Evolutionary conservation across 2,329 filamentous ascomycete species (phyloP), one percentile per base, ranked within the genome.

Genomic region (Thelonectria blattea): DNA sequence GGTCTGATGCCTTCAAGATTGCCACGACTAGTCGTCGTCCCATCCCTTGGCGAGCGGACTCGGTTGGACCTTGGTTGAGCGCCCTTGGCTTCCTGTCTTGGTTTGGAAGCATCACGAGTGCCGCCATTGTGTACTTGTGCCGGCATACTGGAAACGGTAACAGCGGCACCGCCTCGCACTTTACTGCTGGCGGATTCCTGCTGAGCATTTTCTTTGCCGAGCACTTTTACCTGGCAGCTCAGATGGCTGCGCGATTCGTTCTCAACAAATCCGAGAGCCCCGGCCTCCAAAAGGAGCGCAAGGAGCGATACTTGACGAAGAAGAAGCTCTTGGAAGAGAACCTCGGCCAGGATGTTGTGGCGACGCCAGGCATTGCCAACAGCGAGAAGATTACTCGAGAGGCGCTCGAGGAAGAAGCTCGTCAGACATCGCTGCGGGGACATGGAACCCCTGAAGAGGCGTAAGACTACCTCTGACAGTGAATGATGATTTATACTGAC

Each of bases 1-100:
- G 95, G 43, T 92, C 92, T 1, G 95, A 99, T 73, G 93, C 94
- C 2, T 85, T 97, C 79, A 99, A 99, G 76, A 96, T 98, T 69
- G 93, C 93, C 57, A 83, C 92, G 49, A 90, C 93, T 75, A 93
- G 92, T 81, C 90, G 94, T 71, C 88, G 95, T 3, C 95, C 95
- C 0, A 92, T 91, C 39, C 95, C 95, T 1, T 92, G 91, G 85
- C 88, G 95, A 54, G 88, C 92, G 1, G 95, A 98, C 77, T 95
- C 91, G 1, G 98, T 99, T 67, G 95, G 95, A 0, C 93, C 95
- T 1, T 98, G 93, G 90, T 81, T 98, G 12, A 86, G 93, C 65
- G 89, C 91, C 1, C 82, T 99, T 2, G 89, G 89, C 15, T 96
- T 98, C 74, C 81, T 98, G n/a, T 90, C 92, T 3, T 98, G 95